Percentiles rank a stretch among this genome's conserved stretches.
Conservation (phyloP, 1,139 yeast genomes). For the Cylindricascospora bacillispora region DNA sequence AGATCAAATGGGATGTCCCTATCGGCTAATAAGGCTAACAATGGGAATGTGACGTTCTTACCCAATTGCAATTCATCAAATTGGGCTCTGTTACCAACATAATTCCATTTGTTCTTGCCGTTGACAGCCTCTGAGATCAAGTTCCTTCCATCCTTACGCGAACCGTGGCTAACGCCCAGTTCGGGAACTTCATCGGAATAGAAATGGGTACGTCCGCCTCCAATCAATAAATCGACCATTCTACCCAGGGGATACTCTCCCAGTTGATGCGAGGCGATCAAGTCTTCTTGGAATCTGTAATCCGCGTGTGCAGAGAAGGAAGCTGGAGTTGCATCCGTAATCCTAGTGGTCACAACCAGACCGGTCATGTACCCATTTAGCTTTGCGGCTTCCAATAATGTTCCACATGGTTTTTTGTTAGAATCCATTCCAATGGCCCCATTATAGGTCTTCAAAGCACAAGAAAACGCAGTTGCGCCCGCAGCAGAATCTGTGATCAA, state of each 20-base stretch:
- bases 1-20: constrained; percentile 70
- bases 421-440: constrained; percentile 74
- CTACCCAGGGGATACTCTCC: constrained; percentile 70
- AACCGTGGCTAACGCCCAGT: constrained; percentile 39
- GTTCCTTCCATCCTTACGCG: constrained; percentile 54
- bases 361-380: constrained; percentile 69
- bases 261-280: constrained; percentile 74
- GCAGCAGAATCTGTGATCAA: constrained; percentile 86
- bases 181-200: constrained; percentile 26
- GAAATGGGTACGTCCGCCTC: constrained; percentile 81
- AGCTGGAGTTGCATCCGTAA: constrained; percentile 86
- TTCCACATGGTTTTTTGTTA: constrained; percentile 56
- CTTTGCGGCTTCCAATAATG: constrained; percentile 73
- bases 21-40: constrained; percentile 58
- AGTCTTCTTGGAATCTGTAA: constrained; percentile 60
- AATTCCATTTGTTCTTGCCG: constrained; percentile 44
- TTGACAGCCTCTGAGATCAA: constrained; percentile 45
- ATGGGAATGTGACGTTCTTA: constrained; percentile 50
- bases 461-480: constrained; percentile 83
- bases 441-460: constrained; percentile 67
- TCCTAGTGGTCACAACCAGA: constrained; percentile 72
- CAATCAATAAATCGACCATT: constrained; percentile 69
- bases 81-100: constrained; percentile 42
- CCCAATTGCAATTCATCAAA: constrained; percentile 49
- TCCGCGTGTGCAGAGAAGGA: constrained; percentile 70